Percentiles rank a stretch among this genome's conserved stretches.
Evolutionary conservation across 768 basidiomycete genomes (phyloP).

Genomic region (Gloeophyllum trabeum): DNA sequence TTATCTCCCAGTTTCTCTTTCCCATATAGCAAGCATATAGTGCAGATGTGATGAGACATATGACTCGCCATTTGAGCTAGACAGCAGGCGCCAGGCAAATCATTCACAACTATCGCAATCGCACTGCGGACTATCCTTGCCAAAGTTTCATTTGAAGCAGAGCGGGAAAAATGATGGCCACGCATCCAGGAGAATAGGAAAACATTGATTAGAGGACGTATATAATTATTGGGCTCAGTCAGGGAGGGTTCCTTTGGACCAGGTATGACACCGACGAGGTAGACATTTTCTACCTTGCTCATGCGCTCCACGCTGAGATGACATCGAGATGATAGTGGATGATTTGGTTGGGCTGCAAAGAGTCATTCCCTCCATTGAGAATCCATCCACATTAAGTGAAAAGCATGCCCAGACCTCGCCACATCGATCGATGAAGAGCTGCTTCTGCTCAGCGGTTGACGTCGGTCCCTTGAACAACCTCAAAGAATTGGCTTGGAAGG

Average conservation of each 20-base stretch:
- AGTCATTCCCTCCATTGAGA: no score
- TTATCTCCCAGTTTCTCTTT: background rate
- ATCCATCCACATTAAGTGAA: no score
- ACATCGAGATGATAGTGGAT: no score
- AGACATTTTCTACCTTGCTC: constrained; percentile 23
- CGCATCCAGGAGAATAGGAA: constrained; percentile 9
- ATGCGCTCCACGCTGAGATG: no score
- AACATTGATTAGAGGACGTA: constrained; percentile 13
- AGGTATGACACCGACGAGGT: constrained; percentile 10
- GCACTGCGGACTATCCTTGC: constrained; percentile 6
- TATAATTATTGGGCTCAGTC: constrained; percentile 12
- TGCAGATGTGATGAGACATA: constrained; percentile 15
- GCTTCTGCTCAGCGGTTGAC: no score
- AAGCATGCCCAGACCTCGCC: no score
- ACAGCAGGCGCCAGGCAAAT: constrained; percentile 21
- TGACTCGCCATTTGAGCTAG: constrained; percentile 17
- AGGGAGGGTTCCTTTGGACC: constrained; percentile 15
- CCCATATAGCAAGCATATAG: constrained; percentile 13
- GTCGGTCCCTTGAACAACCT: no score
- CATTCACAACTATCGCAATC: constrained; percentile 13
- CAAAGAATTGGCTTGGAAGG: no score
- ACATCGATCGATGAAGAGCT: no score
- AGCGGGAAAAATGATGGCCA: constrained; percentile 7
- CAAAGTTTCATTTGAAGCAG: constrained; percentile 7
- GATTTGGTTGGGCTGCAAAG: no score